Evolutionary conservation across 116 monocot species (phyloP).

Genomic region (Dioscorea cayenensis): DNA sequence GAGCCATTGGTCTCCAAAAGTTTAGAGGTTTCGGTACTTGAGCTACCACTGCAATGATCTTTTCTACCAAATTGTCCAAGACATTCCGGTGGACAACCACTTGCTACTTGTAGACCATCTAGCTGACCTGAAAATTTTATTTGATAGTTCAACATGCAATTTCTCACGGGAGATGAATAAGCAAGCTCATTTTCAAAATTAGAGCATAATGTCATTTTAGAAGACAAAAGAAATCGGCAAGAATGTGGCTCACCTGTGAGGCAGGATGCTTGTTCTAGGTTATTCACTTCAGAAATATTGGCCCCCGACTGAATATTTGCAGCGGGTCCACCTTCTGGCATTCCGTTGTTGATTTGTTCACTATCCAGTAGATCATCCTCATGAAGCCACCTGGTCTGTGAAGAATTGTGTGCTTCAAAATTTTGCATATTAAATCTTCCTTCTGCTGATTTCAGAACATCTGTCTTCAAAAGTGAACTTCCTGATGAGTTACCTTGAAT

Average conservation of each 20-base stretch:
- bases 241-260: background rate
- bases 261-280: constrained; percentile 2
- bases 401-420: constrained; percentile 9
- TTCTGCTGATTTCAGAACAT: background rate
- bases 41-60: background rate
- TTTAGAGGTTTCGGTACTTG: too few relatives aligned
- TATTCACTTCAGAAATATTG: constrained; percentile 11
- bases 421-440: background rate
- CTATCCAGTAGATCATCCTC: background rate
- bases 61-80: background rate
- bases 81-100: background rate
- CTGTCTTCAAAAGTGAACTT: background rate
- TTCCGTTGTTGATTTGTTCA: background rate
- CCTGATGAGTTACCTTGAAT: background rate
- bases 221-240: background rate
- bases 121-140: constrained; percentile 1
- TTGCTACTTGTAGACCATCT: constrained; percentile 1
- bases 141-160: background rate
- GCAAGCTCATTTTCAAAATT: background rate
- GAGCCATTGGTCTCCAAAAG: background rate
- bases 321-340: background rate
- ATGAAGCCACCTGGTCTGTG: background rate
- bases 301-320: background rate
- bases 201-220: background rate
- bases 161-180: background rate